phyloP scores from a whole-genome alignment of 192 early-diverging fungal species.

The Chytriomyces confervae region DNA sequence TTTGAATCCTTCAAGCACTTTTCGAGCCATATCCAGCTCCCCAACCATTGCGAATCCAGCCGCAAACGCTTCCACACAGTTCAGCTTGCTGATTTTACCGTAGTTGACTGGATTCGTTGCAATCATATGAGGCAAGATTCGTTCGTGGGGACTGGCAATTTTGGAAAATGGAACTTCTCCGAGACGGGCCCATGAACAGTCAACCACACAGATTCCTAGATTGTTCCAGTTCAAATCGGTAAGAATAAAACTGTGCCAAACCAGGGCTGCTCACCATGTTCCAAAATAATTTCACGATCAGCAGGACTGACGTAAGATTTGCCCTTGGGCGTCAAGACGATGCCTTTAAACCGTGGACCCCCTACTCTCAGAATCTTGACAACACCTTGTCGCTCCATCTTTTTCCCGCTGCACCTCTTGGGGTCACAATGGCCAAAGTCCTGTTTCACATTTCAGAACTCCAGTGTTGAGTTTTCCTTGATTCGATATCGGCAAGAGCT shows the following conservation, averaged over 20 bases:
- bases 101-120: conserved; percentile 99
- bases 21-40: conserved; percentile 67
- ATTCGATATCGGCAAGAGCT: neutral
- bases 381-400: conserved; percentile 80
- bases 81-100: conserved; percentile 93
- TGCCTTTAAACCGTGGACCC: conserved; percentile 84
- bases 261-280: conserved; percentile 19
- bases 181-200: conserved; percentile 96
- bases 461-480: neutral
- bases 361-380: conserved; percentile 78
- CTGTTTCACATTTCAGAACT: conserved; percentile 33
- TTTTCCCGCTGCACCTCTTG: conserved; percentile 93
- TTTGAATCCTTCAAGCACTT: conserved; percentile 84
- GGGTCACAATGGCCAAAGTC: conserved; percentile 99
- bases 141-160: conserved; percentile 82
- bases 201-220: conserved; percentile 88
- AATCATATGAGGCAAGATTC: conserved; percentile 92
- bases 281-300: conserved; percentile 75
- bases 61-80: conserved; percentile 97
- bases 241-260: neutral
- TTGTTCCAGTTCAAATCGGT: conserved; percentile 5
- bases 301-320: conserved; percentile 85
- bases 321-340: conserved; percentile 83
- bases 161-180: conserved; percentile 94
- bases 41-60: conserved; percentile 91